Conservation (phyloP, 257 asterid species). For the Ajuga chamaepitys region DNA sequence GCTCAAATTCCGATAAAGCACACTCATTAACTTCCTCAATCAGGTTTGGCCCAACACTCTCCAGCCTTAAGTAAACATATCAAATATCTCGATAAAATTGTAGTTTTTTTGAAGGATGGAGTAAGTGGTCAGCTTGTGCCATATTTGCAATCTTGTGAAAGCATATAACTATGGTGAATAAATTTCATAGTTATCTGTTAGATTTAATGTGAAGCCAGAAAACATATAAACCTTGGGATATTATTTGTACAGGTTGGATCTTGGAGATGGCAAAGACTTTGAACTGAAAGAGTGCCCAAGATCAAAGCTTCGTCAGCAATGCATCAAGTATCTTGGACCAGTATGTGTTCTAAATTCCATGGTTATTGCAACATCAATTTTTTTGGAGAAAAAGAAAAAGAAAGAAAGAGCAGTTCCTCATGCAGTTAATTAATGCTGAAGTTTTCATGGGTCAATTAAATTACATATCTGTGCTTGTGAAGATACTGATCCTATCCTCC, state of each 20-base stretch:
- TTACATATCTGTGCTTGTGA: background rate
- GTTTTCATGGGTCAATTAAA: background rate
- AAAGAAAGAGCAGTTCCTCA: background rate
- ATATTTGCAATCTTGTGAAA: conserved; percentile 11
- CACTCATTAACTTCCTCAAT: too few species aligned
- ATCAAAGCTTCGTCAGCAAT: conserved; percentile 75
- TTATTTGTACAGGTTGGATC: conserved; percentile 66
- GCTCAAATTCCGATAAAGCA: too few species aligned
- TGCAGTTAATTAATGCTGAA: background rate
- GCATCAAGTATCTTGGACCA: conserved; percentile 92
- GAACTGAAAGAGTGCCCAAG: conserved; percentile 81
- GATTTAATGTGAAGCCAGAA: conserved; percentile 9
- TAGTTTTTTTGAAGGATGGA: conserved; percentile 4
- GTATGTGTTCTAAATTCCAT: conserved; percentile 40
- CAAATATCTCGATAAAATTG: too few species aligned
- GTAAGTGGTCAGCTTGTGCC: background rate
- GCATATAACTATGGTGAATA: background rate
- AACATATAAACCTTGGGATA: background rate
- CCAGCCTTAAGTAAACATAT: too few species aligned
- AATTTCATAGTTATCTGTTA: background rate
- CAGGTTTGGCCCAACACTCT: too few species aligned
- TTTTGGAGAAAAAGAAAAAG: background rate
- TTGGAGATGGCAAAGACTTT: conserved; percentile 90
- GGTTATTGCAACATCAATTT: background rate
- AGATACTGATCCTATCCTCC: background rate